Percentiles rank a stretch among this genome's conserved stretches.
Conservation (phyloP, 345 rosid genomes). For the Linum trigynum region DNA sequence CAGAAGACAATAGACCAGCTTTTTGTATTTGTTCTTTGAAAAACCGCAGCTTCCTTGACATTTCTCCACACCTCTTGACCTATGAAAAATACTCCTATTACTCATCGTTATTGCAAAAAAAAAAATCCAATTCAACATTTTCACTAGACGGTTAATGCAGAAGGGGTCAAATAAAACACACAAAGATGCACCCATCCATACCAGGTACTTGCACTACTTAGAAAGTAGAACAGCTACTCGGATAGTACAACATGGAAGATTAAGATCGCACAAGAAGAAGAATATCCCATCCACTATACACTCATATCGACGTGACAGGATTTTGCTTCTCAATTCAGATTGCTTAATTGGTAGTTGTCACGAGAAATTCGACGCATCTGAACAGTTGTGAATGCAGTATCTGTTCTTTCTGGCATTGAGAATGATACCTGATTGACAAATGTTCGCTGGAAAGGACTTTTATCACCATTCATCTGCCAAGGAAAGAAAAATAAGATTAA, state of each 20-base stretch:
- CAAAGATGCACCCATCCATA: too few species aligned
- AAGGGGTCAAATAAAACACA: too few species aligned
- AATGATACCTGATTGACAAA: conserved; percentile 80
- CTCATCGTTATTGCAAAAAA: conserved; percentile 2
- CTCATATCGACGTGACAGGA: not conserved
- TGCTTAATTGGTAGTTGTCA: not conserved
- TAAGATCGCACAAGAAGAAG: too few species aligned
- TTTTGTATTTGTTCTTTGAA: conserved; percentile 83
- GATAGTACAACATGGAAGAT: not conserved
- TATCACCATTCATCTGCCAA: conserved; percentile 78
- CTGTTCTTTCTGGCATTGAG: too few species aligned
- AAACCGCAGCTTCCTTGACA: conserved; percentile 86
- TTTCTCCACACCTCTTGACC: conserved; percentile 95
- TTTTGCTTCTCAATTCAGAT: not conserved
- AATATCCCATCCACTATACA: not conserved
- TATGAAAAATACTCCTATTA: conserved; percentile 29
- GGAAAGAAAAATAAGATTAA: not conserved
- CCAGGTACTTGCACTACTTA: too few species aligned
- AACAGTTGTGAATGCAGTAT: not conserved
- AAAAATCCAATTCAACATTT: not conserved
- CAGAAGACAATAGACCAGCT: conserved; percentile 66
- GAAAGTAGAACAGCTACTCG: too few species aligned
- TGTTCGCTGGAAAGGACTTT: conserved; percentile 90
- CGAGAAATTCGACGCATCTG: not conserved
- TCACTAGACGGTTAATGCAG: not conserved